These are phyloP conservation scores for Rhododendron griersonianum DNA, from an alignment of 148 eudicot genomes.

Conservation along the genomic window DNA sequence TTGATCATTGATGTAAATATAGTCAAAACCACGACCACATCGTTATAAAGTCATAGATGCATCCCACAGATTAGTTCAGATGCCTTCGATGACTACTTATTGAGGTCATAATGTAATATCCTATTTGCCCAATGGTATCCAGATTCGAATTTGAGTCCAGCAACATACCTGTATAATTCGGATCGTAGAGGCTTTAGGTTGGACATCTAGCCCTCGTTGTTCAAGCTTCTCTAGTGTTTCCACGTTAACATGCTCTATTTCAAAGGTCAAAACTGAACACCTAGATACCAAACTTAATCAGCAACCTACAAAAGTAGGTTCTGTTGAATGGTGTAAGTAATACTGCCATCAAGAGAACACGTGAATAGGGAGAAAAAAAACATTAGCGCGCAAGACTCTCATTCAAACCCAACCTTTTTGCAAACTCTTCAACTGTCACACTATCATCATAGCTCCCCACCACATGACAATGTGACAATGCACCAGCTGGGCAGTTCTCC, in stretches of 20 bases:
- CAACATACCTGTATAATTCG: slow-evolving; percentile 68
- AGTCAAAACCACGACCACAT: not conserved
- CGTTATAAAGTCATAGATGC: not conserved
- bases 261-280: slow-evolving; percentile 77
- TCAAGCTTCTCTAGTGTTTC: slow-evolving; percentile 84
- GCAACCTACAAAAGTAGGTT: not conserved
- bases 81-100: not conserved
- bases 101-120: not conserved
- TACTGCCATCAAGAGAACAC: not conserved
- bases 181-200: slow-evolving; percentile 94
- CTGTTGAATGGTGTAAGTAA: not conserved
- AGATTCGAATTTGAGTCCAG: not conserved
- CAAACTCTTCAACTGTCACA: slow-evolving; percentile 73
- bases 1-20: not conserved
- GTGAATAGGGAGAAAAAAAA: not conserved
- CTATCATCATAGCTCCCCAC: slow-evolving; percentile 88
- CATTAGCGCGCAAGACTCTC: not conserved
- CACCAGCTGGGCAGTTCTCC: slow-evolving; percentile 84
- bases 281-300: slow-evolving; percentile 28
- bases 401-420: slow-evolving; percentile 54
- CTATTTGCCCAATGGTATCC: not conserved
- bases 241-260: slow-evolving; percentile 94
- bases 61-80: not conserved
- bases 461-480: slow-evolving; percentile 65
- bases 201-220: slow-evolving; percentile 78